A percentile compares a stretch with the other conserved stretches of the same genome.
phyloP scores from a whole-genome alignment of 2,329 filamentous ascomycete species.

The Paecilomyces dactylethromorphus region DNA sequence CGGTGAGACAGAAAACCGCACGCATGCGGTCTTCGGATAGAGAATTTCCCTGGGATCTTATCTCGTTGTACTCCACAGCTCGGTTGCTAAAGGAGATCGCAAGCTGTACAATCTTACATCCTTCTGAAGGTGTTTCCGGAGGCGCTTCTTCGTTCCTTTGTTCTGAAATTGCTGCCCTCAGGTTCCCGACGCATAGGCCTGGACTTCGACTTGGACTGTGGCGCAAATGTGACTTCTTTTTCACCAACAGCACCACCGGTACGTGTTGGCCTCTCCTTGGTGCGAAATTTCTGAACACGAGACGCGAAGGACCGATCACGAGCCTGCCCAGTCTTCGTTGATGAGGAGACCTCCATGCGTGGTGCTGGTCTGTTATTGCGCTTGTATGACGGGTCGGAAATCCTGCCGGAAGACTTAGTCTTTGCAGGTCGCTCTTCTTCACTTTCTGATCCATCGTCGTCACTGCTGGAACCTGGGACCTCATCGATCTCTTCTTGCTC shows the following conservation, averaged over 20 bases:
- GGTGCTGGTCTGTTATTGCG: conserved; percentile 44
- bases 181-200: conserved; percentile 14
- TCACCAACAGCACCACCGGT: conserved; percentile 37
- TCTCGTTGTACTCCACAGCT: neutral
- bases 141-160: conserved; percentile 43
- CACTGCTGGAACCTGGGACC: conserved; percentile 35
- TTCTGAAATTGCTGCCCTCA: conserved; percentile 17
- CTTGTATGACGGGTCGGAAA: conserved; percentile 52
- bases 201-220: conserved; percentile 38
- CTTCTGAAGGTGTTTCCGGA: conserved; percentile 43
- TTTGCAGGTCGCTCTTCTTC: conserved; percentile 22
- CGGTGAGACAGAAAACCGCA: too few species aligned
- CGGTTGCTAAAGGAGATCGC: neutral
- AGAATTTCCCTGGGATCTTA: neutral
- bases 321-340: conserved; percentile 35
- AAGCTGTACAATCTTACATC: conserved; percentile 27
- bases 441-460: conserved; percentile 21
- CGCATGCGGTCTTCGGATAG: too few species aligned
- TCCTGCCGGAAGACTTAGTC: conserved; percentile 33
- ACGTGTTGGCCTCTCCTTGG: conserved; percentile 25
- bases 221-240: conserved; percentile 56
- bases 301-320: conserved; percentile 54
- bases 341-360: conserved; percentile 54
- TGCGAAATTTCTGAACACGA: conserved; percentile 42
- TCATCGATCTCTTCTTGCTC: conserved; percentile 56